Evolutionary conservation across 345 rosid species (phyloP), one percentile per base, ranked within the genome.

Genomic region (Arabis hirsuta): DNA sequence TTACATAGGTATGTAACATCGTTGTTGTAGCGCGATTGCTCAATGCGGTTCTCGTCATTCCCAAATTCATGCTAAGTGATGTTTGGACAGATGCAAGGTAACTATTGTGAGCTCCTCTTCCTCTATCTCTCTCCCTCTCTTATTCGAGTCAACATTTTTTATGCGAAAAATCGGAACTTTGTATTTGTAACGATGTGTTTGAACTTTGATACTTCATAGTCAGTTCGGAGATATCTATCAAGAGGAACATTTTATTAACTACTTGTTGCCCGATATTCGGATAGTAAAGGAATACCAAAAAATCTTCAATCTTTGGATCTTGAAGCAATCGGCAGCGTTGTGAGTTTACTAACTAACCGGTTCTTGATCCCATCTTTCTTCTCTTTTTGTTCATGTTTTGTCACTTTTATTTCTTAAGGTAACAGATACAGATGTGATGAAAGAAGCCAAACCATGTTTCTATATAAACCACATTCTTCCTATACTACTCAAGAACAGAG

Each of bases 81-180:
- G 99, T 95, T 63, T 91, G 97, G 97, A 87, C 79, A 68, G 99
- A 95, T 78, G 79, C 78, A 65, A 94, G 99, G 99, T 94, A 68
- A 86, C 71, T 56, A 48, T 44, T 69, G 48, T 16, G 59, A 51
- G 55, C 26, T 41, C 60, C 55, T 42, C 39, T 43, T 61, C 77
- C 61, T 65, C 64, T 72, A 5, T 51, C 32, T 58, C 59, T 20
- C n/a, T 13, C 7, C 1, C 26, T 34, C 12, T 54, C 65, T 22
- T 38, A 16, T 9, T 38, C 7, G 5, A 55, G 10, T 55, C 58
- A 65, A n/a, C 27, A 26, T 19, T 56, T 38, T 16, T 56, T 38
- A 14, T 29, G 34, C 8, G 26, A 64, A 65, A 39, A 9, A 3
- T 45, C 3, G 10, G 56, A 46, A 9, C 6, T 7, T 41, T 52